Percentiles rank a stretch among this genome's conserved stretches.
These are phyloP conservation scores for Gynostemma pentaphyllum DNA, from an alignment of 306 rosid species.

Conservation along the genomic window DNA sequence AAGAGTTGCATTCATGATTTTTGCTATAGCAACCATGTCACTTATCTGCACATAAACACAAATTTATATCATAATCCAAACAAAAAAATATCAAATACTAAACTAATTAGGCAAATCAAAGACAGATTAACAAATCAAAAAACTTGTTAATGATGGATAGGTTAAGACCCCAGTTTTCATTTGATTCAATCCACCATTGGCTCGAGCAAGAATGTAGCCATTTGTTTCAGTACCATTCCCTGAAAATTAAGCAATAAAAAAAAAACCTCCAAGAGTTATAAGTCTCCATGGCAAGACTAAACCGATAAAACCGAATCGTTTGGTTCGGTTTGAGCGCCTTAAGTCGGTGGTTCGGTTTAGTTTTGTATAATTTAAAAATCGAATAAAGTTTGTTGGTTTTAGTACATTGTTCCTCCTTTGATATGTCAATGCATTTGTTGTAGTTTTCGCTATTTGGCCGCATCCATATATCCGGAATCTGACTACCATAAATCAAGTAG, in stretches of 20 bases:
- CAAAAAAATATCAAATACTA: too few relatives aligned
- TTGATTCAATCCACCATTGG: conserved; percentile 97
- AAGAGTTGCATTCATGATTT: conserved; percentile 88
- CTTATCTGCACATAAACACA: conserved; percentile 82
- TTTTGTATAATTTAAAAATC: too few relatives aligned
- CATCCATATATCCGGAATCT: conserved; percentile 6
- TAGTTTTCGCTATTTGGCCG: neutral
- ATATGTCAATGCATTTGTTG: neutral
- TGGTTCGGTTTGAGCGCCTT: too few relatives aligned
- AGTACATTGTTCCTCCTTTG: neutral
- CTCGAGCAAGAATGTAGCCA: conserved; percentile 86
- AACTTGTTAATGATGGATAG: neutral
- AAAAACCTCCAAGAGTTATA: too few relatives aligned
- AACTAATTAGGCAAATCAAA: neutral
- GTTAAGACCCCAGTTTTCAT: conserved; percentile 70
- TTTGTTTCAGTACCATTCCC: conserved; percentile 40
- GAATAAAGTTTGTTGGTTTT: neutral
- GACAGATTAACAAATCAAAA: too few relatives aligned
- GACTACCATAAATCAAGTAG: conserved; percentile 1
- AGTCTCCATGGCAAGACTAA: too few relatives aligned
- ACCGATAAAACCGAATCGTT: too few relatives aligned
- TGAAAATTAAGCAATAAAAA: too few relatives aligned
- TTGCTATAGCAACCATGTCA: conserved; percentile 97
- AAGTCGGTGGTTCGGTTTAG: too few relatives aligned
- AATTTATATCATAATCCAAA: too few relatives aligned